Percentiles rank a stretch among this genome's conserved stretches.
These are phyloP conservation scores for Galerina sulciceps DNA, from an alignment of 768 basidiomycete species.

Conservation along the genomic window DNA sequence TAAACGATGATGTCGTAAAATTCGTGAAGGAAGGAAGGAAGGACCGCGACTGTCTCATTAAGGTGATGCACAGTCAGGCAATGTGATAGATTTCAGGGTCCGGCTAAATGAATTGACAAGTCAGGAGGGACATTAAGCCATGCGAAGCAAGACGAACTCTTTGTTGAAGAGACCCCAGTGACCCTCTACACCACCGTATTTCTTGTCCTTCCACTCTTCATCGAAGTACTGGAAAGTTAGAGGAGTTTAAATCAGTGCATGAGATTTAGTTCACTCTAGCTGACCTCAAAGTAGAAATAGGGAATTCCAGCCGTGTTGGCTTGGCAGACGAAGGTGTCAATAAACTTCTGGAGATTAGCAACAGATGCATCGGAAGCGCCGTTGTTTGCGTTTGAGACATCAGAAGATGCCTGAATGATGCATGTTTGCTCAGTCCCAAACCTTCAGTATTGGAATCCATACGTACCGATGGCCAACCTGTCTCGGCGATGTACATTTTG, in stretches of 20 bases:
- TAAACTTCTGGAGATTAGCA: slow-evolving; percentile 70
- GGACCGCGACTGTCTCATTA: slow-evolving; percentile 9
- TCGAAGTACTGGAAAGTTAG: slow-evolving; percentile 61
- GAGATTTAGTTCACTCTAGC: slow-evolving; percentile 17
- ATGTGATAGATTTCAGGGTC: slow-evolving; percentile 69
- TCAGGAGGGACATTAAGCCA: not conserved
- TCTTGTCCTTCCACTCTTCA: slow-evolving; percentile 76
- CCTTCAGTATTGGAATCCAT: not conserved
- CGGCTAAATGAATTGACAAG: slow-evolving; percentile 44
- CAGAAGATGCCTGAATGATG: slow-evolving; percentile 54
- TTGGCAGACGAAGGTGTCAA: slow-evolving; percentile 89
- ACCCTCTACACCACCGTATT: slow-evolving; percentile 83
- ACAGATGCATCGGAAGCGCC: slow-evolving; percentile 69
- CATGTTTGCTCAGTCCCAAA: not conserved
- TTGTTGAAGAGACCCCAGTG: slow-evolving; percentile 53
- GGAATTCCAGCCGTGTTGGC: slow-evolving; percentile 77
- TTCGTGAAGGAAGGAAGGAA: slow-evolving; percentile 7
- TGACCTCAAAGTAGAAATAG: slow-evolving; percentile 88
- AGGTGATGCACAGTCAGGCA: slow-evolving; percentile 57
- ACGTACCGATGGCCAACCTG: slow-evolving; percentile 76
- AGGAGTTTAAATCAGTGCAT: not conserved
- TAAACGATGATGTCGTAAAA: not conserved
- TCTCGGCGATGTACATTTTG: slow-evolving; percentile 91
- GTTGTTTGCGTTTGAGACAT: slow-evolving; percentile 58
- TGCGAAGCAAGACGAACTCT: slow-evolving; percentile 36